A percentile compares a stretch with the other conserved stretches of the same genome.
Evolutionary conservation across 331 rosid genomes (phyloP).

Genomic region (Phaseolus coccineus): DNA sequence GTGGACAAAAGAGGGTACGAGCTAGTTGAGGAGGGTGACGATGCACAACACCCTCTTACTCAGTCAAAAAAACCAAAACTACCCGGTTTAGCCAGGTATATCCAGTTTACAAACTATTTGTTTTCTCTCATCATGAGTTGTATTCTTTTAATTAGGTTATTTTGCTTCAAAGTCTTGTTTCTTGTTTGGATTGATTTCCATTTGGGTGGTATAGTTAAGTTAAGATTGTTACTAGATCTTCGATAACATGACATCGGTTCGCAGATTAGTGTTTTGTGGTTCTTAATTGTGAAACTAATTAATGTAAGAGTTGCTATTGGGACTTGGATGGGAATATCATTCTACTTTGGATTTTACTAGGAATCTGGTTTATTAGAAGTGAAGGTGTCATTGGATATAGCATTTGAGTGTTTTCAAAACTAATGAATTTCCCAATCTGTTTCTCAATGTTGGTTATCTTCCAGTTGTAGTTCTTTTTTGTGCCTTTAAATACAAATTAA

Average conservation of each 20-base stretch:
- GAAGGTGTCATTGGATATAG: slow-evolving; percentile 10
- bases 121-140: background rate
- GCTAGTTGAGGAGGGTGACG: slow-evolving; percentile 51
- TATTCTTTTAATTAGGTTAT: background rate
- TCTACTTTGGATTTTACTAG: slow-evolving; percentile 21
- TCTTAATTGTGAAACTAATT: slow-evolving; percentile 14
- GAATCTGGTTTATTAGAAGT: slow-evolving; percentile 22
- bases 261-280: slow-evolving; percentile 1
- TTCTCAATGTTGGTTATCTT: slow-evolving; percentile 23
- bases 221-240: slow-evolving; percentile 17
- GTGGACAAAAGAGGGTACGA: slow-evolving; percentile 71
- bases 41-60: slow-evolving; percentile 45
- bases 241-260: slow-evolving; percentile 22
- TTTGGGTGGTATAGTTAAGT: background rate
- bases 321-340: background rate
- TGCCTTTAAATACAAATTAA: slow-evolving; percentile 35
- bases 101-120: background rate
- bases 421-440: background rate
- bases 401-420: slow-evolving; percentile 1
- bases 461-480: background rate
- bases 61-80: slow-evolving; percentile 70
- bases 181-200: slow-evolving; percentile 23
- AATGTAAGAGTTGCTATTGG: background rate
- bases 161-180: background rate
- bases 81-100: slow-evolving; percentile 84